These are phyloP conservation scores for Spergularia azorica DNA, from an alignment of 179 eudicot genomes.

Conservation along the genomic window DNA sequence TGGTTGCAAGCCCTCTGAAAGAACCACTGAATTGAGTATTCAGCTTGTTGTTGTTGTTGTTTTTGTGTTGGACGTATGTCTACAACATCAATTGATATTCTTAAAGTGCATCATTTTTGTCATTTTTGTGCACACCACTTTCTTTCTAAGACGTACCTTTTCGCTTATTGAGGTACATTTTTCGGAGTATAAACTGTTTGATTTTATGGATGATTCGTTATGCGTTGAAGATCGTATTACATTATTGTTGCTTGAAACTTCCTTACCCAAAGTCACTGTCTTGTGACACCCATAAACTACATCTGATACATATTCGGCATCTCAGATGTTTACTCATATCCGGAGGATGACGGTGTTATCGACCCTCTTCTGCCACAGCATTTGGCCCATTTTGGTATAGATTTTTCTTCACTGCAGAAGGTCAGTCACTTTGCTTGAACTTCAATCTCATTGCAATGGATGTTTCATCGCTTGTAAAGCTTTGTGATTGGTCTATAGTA, in stretches of 20 bases:
- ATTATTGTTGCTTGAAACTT: not conserved
- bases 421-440: conserved; percentile 39
- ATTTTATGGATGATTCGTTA: not conserved
- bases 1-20: too few relatives aligned
- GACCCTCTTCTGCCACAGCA: conserved; percentile 92
- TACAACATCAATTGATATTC: too few relatives aligned
- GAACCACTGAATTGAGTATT: too few relatives aligned
- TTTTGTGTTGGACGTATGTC: too few relatives aligned
- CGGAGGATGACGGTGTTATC: conserved; percentile 93
- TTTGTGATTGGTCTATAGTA: not conserved
- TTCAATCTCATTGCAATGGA: not conserved
- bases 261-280: not conserved
- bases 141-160: too few relatives aligned
- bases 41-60: too few relatives aligned
- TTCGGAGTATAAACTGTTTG: too few relatives aligned
- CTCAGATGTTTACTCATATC: conserved; percentile 93
- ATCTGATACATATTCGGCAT: conserved; percentile 44
- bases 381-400: conserved; percentile 94
- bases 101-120: too few relatives aligned
- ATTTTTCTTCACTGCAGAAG: conserved; percentile 94
- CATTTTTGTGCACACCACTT: too few relatives aligned
- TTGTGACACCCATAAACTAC: conserved; percentile 2
- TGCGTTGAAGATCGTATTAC: not conserved
- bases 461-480: not conserved
- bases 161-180: too few relatives aligned